Evolutionary conservation across 257 asterid species (phyloP), one percentile per base, ranked within the genome.

Genomic region (Lithospermum erythrorhizon): DNA sequence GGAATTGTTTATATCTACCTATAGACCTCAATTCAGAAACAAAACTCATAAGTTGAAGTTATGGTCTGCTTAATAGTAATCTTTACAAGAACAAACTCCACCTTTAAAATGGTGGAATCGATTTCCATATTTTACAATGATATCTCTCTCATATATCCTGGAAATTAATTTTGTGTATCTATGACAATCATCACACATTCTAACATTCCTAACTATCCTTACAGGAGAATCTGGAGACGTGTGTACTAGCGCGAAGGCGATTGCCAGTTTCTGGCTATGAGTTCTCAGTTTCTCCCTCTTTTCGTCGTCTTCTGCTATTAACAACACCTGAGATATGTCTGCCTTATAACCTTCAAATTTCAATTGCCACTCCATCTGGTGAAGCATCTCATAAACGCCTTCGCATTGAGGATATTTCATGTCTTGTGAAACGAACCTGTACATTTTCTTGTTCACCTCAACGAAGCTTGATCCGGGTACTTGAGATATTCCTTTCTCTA

Each of bases 111-210:
- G 81, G 77, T 90, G 97, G 73, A 81, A 87, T 56, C 75, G 69
- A 76, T 85, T 87, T 63, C 86, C 61, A 82, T 87, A 91, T 75
- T 82, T 83, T 22, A 90, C 91, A 55, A 66, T 62, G 52, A 85
- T 87, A 19, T 78, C 82, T 51, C 94, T 64, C 70, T 76, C 82
- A 64, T 85, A 90, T 62, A 87, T 85, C 57, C 25, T 68, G 14
- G 97, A 87, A 57, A 87, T 73, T 21, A 80, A 67, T 65, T 87
- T 87, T 32, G 91, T 78, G 63, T 83, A 85, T 3, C 75, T 69
- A 82, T 85, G 97, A 69, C 96, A 85, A 66, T 90, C 97, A 55
- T 86, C 73, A 55, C 97, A 87, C 96, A 90, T 90, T 74, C 91
- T 81, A 23, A 87, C 83, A 65, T 82, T 87, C 66, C 96, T 83